Base-by-base conservation (phyloP, 116 monocot genomes). In the Posidonia oceanica region DNA sequence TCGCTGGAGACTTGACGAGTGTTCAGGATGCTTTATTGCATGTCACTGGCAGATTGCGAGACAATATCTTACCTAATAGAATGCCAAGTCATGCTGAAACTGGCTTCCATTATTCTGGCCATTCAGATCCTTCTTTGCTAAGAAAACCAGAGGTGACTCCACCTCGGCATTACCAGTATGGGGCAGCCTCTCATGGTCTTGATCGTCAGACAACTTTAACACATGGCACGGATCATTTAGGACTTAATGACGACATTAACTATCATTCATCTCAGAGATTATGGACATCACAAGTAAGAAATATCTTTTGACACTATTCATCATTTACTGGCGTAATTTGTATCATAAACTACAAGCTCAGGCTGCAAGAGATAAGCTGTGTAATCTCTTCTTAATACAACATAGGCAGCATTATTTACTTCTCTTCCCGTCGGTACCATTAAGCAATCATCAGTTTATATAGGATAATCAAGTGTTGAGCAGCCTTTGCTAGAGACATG, bases 11-110 rank as follows among this genome's bases (percentile, higher is more conserved):
- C 36, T 39, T 60, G 7, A 59, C 14, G 59, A 72, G 63, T 52
- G 72, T 72, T n/a, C 61, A 63, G 21, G 72, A 72, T 72, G 72
- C 63, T 36, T 37, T 72, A 52, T 63, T 72, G 61, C 52, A 23
- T 44, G 53, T 63, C 53, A 72, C 72, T n/a, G 21, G 63, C 59
- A 72, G 63, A 63, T 17, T 72, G 62, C 72, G 72, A 4, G 63
- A 72, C 3, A 63, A 72, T 29, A 18, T 63, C 8, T 63, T 72
- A 16, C 52, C 53, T 51, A 59, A 39, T 29, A 62, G 52, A 52
- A 61, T 17, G 14, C 21, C 37, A 8, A 63, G 29, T 29, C 29
- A 29, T 29, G 29, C 37, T 51, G 62, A 48, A 63, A 16, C 63
- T 15, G 63, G 36, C 13, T 7, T 36, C n/a, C 40, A 72, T 52